A percentile compares a stretch with the other conserved stretches of the same genome.
Evolutionary conservation across 129 eudicot species (phyloP).

Genomic region (Oenanthe sinensis): DNA sequence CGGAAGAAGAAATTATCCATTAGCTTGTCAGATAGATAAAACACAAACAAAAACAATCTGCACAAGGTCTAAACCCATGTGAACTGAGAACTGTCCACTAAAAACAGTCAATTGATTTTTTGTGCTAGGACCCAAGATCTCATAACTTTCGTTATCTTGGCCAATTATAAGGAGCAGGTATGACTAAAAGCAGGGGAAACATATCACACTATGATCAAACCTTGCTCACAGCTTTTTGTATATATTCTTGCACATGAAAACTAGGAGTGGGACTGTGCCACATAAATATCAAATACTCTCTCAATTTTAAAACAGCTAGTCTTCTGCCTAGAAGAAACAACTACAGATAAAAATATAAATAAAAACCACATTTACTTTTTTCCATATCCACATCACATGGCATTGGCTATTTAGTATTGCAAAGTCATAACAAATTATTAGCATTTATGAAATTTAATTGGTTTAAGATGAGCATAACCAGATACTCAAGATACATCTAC

Average conservation of each 20-base stretch:
- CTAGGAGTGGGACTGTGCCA: not conserved
- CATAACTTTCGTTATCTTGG: not conserved
- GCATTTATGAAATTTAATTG: not conserved
- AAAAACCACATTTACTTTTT: not conserved
- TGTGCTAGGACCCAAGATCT: not conserved
- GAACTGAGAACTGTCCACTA: not conserved
- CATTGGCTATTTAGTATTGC: not conserved
- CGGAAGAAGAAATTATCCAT: not conserved
- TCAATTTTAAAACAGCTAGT: not conserved
- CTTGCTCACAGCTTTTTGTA: not conserved
- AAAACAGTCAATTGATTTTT: not conserved
- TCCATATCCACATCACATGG: not conserved
- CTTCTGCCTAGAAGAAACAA: not conserved
- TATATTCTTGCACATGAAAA: not conserved
- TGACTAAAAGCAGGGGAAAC: not conserved
- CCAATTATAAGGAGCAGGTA: not conserved
- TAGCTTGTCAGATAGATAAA: not conserved
- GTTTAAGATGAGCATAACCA: not conserved
- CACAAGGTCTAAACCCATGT: not conserved
- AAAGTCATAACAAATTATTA: not conserved
- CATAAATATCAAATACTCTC: not conserved
- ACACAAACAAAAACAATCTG: not conserved
- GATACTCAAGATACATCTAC: not conserved
- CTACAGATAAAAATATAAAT: not conserved
- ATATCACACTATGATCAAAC: not conserved